Percentiles rank a stretch among this genome's conserved stretches.
phyloP scores from a whole-genome alignment of 345 rosid genomes.

The Nasturtium officinale region DNA sequence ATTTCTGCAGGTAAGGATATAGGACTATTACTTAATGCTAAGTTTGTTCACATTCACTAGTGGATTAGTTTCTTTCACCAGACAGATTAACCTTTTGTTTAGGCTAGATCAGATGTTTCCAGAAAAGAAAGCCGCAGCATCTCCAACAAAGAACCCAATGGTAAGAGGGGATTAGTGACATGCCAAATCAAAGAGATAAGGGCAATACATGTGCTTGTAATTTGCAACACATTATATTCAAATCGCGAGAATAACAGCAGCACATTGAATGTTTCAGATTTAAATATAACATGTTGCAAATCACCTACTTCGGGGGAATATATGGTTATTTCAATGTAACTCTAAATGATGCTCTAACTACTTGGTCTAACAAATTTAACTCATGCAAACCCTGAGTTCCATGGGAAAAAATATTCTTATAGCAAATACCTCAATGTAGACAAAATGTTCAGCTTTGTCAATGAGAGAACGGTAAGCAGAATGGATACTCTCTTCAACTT shows the following conservation, averaged over 20 bases:
- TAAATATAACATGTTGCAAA: not conserved
- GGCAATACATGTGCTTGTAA: not conserved
- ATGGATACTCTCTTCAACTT: slow-evolving; percentile 93
- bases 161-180: not conserved
- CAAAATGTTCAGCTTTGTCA: slow-evolving; percentile 89
- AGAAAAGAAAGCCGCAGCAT: slow-evolving; percentile 12
- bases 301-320: not conserved
- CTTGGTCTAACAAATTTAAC: slow-evolving; percentile 19
- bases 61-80: slow-evolving; percentile 4
- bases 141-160: not conserved
- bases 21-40: not conserved
- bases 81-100: not conserved
- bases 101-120: not conserved
- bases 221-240: not conserved
- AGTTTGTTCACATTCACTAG: not conserved
- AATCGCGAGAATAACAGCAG: not conserved
- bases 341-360: slow-evolving; percentile 9
- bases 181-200: not conserved
- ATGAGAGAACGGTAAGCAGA: slow-evolving; percentile 92
- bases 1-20: slow-evolving; percentile 11
- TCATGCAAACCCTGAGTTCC: not conserved
- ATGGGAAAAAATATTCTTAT: not conserved
- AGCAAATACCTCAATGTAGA: slow-evolving; percentile 85
- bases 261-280: not conserved
- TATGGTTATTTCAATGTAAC: slow-evolving; percentile 6